phyloP scores from a whole-genome alignment of 768 basidiomycete genomes.

The Phaffia australis region DNA sequence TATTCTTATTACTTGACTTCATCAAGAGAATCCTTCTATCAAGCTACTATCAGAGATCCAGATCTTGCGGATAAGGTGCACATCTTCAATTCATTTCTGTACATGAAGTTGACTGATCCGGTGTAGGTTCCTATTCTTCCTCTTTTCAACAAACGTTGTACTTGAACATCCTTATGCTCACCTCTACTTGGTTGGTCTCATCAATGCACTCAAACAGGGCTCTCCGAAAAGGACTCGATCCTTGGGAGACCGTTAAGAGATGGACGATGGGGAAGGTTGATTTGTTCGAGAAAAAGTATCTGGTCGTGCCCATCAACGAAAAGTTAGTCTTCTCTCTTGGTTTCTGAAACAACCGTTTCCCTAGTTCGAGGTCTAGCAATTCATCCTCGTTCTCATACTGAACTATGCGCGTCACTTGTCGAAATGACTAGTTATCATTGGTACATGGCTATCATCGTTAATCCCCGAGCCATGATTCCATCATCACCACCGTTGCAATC shows the following conservation, averaged over 20 bases:
- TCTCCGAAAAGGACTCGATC: constrained; percentile 28
- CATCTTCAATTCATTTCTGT: constrained; percentile 96
- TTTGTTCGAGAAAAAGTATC: constrained; percentile 79
- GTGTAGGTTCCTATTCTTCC: background rate
- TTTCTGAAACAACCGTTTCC: too few species aligned
- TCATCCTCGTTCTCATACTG: too few species aligned
- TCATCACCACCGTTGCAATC: constrained; percentile 35
- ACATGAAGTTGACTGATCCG: constrained; percentile 75
- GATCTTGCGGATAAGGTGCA: constrained; percentile 63
- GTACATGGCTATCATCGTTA: constrained; percentile 90
- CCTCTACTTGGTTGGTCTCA: background rate
- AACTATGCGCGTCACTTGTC: too few species aligned
- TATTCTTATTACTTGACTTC: background rate
- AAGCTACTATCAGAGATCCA: constrained; percentile 34
- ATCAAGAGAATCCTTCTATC: constrained; percentile 2
- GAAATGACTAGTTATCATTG: constrained; percentile 63
- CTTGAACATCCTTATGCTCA: background rate
- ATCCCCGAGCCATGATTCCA: constrained; percentile 54
- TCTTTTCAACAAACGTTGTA: background rate
- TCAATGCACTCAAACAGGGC: background rate
- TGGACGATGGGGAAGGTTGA: constrained; percentile 63
- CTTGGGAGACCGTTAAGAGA: constrained; percentile 71
- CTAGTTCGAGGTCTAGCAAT: too few species aligned
- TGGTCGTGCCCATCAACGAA: constrained; percentile 95
- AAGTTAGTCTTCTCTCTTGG: constrained; percentile 47